phyloP scores from a whole-genome alignment of 192 early-diverging fungal species.

The Podila epigama region DNA sequence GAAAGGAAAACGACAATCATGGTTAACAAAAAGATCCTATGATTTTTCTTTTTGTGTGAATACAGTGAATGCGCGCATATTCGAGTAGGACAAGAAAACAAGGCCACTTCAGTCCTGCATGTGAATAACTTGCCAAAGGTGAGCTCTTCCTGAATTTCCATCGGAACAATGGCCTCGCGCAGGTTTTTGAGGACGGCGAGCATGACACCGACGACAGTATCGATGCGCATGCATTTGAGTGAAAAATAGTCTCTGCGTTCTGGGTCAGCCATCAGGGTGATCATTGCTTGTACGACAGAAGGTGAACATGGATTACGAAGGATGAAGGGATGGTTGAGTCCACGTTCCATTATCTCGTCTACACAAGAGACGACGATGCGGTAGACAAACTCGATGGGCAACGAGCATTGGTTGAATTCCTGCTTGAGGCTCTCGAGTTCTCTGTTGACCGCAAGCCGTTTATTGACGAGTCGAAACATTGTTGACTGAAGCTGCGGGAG shows the following conservation, averaged over 20 bases:
- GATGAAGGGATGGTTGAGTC: slow-evolving; percentile 44
- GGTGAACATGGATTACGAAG: slow-evolving; percentile 38
- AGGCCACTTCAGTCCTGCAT: not conserved
- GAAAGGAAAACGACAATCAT: too few relatives aligned
- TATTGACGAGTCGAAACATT: slow-evolving; percentile 48
- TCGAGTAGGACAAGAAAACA: not conserved
- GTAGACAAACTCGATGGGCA: slow-evolving; percentile 46
- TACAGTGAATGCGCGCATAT: not conserved
- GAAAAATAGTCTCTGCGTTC: slow-evolving; percentile 39
- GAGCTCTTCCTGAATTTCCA: slow-evolving; percentile 44
- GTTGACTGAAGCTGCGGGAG: too few relatives aligned
- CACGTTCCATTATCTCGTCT: slow-evolving; percentile 42
- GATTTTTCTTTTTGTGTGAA: not conserved
- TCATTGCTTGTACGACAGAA: slow-evolving; percentile 27
- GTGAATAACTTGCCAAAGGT: slow-evolving; percentile 18
- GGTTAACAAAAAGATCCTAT: not conserved
- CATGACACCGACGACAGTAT: slow-evolving; percentile 46
- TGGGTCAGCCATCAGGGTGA: slow-evolving; percentile 42
- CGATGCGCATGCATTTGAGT: slow-evolving; percentile 41
- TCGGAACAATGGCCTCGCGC: slow-evolving; percentile 33
- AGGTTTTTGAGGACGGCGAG: slow-evolving; percentile 39
- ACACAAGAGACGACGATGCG: slow-evolving; percentile 38
- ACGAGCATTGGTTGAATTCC: slow-evolving; percentile 47
- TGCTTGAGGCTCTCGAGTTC: slow-evolving; percentile 31
- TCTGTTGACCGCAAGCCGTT: slow-evolving; percentile 28